Evolutionary conservation across 352 stramenopile species (phyloP).

Genomic region (Phytophthora rubi): DNA sequence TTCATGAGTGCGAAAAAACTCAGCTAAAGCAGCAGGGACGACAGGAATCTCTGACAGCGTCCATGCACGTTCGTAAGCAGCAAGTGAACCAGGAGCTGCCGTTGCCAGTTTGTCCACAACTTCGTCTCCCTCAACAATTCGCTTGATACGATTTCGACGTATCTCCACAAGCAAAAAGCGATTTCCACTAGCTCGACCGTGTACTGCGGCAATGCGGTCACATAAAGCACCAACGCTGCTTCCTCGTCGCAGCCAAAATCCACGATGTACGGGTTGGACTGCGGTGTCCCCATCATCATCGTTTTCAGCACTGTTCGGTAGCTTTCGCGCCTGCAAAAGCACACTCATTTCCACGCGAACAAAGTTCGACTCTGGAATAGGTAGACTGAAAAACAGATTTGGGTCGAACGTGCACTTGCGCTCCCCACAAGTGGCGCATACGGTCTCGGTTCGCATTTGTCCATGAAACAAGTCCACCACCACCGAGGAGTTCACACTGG

Average conservation of each 20-base stretch:
- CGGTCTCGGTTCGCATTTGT: constrained; percentile 95
- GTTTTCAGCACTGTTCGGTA: constrained; percentile 10
- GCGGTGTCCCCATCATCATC: constrained; percentile 18
- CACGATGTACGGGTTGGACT: constrained; percentile 30
- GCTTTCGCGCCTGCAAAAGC: constrained; percentile 60
- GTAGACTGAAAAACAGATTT: constrained; percentile 95
- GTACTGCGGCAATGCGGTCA: constrained; percentile 49
- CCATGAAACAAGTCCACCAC: constrained; percentile 97
- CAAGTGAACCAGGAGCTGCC: constrained; percentile 52
- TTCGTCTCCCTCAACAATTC: constrained; percentile 70
- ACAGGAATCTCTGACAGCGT: constrained; percentile 61
- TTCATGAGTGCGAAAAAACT: constrained; percentile 10
- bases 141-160: constrained; percentile 73
- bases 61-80: constrained; percentile 77
- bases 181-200: constrained; percentile 43
- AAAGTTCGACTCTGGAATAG: constrained; percentile 88
- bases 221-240: constrained; percentile 52
- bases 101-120: constrained; percentile 55
- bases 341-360: constrained; percentile 72
- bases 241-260: constrained; percentile 68
- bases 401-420: constrained; percentile 97
- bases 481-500: constrained; percentile 94
- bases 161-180: constrained; percentile 77
- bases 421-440: constrained; percentile 92
- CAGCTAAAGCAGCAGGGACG: constrained; percentile 37